A percentile compares a stretch with the other conserved stretches of the same genome.
phyloP scores from a whole-genome alignment of 306 rosid genomes.

The Alnus glutinosa region DNA sequence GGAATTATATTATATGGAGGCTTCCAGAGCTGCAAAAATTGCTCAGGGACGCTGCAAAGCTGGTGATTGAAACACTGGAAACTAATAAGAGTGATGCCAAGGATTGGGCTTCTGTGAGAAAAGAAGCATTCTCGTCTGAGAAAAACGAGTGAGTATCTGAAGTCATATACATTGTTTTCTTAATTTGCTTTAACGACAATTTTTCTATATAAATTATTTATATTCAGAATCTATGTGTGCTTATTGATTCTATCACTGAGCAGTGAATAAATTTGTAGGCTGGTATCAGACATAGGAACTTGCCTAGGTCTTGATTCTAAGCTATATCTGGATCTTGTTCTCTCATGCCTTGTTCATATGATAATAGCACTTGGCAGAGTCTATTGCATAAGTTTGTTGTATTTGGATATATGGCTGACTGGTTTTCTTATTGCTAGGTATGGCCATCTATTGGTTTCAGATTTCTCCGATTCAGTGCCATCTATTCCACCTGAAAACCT shows the following conservation, averaged over 20 bases:
- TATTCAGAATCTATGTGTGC: neutral
- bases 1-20: constrained; percentile 87
- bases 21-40: constrained; percentile 85
- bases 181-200: constrained; percentile 10
- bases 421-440: constrained; percentile 56
- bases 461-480: constrained; percentile 78
- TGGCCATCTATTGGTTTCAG: constrained; percentile 82
- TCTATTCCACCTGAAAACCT: constrained; percentile 81
- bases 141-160: constrained; percentile 77
- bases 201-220: neutral
- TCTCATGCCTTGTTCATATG: neutral
- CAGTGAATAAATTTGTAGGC: neutral
- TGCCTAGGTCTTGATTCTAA: neutral
- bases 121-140: constrained; percentile 84
- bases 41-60: constrained; percentile 64
- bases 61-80: constrained; percentile 62
- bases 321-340: constrained; percentile 1
- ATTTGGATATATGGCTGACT: constrained; percentile 16
- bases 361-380: neutral
- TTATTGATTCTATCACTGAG: neutral
- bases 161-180: neutral
- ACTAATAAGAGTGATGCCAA: constrained; percentile 54
- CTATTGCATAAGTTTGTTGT: neutral
- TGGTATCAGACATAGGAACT: neutral
- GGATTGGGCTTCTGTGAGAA: constrained; percentile 92